Percentiles rank a stretch among this genome's conserved stretches.
These are phyloP conservation scores for Quercus ilex DNA, from an alignment of 306 rosid genomes.

Conservation along the genomic window DNA sequence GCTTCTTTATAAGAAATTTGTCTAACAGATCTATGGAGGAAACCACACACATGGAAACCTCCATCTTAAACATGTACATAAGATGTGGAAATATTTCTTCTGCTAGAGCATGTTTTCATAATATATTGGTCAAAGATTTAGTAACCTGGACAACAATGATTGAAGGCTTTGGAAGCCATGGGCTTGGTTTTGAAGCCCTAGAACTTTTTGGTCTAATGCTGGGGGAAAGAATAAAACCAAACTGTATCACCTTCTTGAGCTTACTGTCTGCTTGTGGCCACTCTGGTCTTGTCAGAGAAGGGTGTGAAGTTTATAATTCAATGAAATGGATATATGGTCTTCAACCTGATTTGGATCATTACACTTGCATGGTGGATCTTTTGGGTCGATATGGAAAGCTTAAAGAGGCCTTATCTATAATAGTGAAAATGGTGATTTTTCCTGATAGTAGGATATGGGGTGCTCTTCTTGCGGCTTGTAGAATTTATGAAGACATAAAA, in stretches of 20 bases:
- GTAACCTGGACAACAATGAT: conserved; percentile 62
- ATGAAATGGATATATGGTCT: conserved; percentile 53
- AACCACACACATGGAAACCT: conserved; percentile 34
- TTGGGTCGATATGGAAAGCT: conserved; percentile 48
- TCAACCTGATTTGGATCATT: conserved; percentile 53
- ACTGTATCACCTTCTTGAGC: conserved; percentile 52
- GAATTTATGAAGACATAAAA: conserved; percentile 34
- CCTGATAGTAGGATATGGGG: conserved; percentile 62
- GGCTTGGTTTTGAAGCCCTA: conserved; percentile 42
- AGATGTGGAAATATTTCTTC: conserved; percentile 47
- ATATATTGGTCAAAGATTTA: conserved; percentile 39
- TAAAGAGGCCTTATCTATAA: conserved; percentile 45
- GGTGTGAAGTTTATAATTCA: conserved; percentile 38
- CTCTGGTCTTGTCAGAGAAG: conserved; percentile 53
- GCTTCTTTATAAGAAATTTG: conserved; percentile 34
- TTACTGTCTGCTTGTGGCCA: conserved; percentile 60
- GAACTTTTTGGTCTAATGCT: conserved; percentile 36
- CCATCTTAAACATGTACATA: conserved; percentile 53
- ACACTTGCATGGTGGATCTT: conserved; percentile 59
- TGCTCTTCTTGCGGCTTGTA: conserved; percentile 57
- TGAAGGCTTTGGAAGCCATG: conserved; percentile 56
- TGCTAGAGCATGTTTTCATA: conserved; percentile 32
- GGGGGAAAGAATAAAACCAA: conserved; percentile 37
- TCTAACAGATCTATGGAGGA: conserved; percentile 4
- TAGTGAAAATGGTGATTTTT: conserved; percentile 34